Evolutionary conservation across 2,329 filamentous ascomycete species (phyloP).

Genomic region (Alternaria arborescens): DNA sequence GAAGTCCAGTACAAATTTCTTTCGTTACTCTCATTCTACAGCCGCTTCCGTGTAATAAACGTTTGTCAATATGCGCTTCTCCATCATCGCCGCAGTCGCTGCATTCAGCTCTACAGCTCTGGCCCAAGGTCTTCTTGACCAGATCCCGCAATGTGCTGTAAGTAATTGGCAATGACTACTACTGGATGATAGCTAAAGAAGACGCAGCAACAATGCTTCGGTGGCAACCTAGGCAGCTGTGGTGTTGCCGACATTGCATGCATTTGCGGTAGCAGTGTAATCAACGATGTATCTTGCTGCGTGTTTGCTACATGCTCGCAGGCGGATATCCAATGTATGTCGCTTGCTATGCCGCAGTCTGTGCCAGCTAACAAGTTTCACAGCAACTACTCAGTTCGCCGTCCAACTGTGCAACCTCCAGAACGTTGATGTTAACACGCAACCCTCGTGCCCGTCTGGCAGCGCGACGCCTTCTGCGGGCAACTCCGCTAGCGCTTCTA

Average conservation of each 20-base stretch:
- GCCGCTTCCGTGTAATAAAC: background rate
- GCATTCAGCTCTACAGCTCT: conserved; percentile 35
- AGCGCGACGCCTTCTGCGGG: background rate
- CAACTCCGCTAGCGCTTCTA: background rate
- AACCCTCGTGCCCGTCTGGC: conserved; percentile 2
- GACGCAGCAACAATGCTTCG: conserved; percentile 48
- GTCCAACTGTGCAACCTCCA: background rate
- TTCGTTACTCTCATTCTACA: background rate
- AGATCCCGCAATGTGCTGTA: conserved; percentile 43
- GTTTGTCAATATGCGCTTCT: conserved; percentile 35
- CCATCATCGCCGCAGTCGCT: conserved; percentile 33
- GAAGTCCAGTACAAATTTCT: background rate
- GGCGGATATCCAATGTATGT: conserved; percentile 34
- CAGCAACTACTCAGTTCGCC: background rate
- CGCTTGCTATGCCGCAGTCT: background rate
- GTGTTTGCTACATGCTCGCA: conserved; percentile 52
- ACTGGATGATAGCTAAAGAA: background rate
- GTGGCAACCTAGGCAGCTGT: conserved; percentile 51
- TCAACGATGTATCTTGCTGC: conserved; percentile 55
- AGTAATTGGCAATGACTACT: conserved; percentile 7
- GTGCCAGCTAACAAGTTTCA: background rate
- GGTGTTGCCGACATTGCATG: conserved; percentile 52
- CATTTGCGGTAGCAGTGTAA: conserved; percentile 54
- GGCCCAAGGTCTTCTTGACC: conserved; percentile 33
- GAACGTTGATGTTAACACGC: background rate